Evolutionary conservation across 768 basidiomycete species (phyloP), one percentile per base, ranked within the genome.

Genomic region (Leucocoprinus leucothites): DNA sequence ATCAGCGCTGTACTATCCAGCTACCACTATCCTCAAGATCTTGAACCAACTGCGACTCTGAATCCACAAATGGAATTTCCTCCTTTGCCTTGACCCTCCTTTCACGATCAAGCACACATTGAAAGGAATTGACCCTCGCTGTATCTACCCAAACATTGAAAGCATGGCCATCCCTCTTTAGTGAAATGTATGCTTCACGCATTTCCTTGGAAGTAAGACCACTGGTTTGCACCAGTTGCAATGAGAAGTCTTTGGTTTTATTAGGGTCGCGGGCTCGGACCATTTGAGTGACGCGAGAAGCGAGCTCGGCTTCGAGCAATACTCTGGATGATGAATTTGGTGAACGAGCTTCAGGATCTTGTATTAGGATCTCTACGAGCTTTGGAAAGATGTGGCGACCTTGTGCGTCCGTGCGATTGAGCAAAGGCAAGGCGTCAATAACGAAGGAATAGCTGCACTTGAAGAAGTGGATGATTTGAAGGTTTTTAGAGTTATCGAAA

Each of bases 71-170:
- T n/a, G n/a, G n/a, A n/a, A n/a, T n/a, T n/a, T n/a, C n/a, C n/a
- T n/a, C n/a, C n/a, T n/a, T n/a, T n/a, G n/a, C n/a, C n/a, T n/a
- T n/a, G n/a, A n/a, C n/a, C n/a, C n/a, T n/a, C n/a, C n/a, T n/a
- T n/a, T n/a, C n/a, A n/a, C n/a, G n/a, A n/a, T n/a, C n/a, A n/a
- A n/a, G n/a, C n/a, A n/a, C n/a, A n/a, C n/a, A n/a, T n/a, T n/a
- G n/a, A n/a, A n/a, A n/a, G n/a, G n/a, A n/a, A n/a, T n/a, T n/a
- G n/a, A n/a, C n/a, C n/a, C n/a, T n/a, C n/a, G n/a, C n/a, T n/a
- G n/a, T n/a, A n/a, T n/a, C n/a, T n/a, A n/a, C n/a, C 50, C 50
- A 51, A 16, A 51, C 26, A 9, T 51, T 51, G 38, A 51, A 51
- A n/a, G 50, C 50, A 42, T 41, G 13, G 18, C 25, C 36, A 25